A percentile compares a stretch with the other conserved stretches of the same genome.
Evolutionary conservation across 495 filamentous ascomycete species (phyloP).

Genomic region (Penicillium canescens): DNA sequence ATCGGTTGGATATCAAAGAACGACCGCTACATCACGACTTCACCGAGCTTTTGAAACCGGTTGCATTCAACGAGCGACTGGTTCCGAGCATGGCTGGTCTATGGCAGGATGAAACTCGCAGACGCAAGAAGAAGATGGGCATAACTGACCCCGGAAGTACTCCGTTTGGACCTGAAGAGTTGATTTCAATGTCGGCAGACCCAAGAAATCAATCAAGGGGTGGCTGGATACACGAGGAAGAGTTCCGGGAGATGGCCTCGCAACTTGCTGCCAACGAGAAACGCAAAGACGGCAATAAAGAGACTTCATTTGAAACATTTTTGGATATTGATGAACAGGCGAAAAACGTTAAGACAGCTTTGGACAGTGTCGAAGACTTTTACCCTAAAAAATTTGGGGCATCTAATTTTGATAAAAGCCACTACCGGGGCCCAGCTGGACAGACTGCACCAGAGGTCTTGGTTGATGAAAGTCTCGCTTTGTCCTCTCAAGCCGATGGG

Average conservation of each 20-base stretch:
- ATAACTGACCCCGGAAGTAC: constrained; percentile 61
- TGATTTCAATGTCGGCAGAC: constrained; percentile 85
- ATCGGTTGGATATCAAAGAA: constrained; percentile 69
- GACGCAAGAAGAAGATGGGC: constrained; percentile 70
- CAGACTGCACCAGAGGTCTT: constrained; percentile 28
- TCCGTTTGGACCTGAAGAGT: constrained; percentile 74
- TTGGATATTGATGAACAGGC: constrained; percentile 52
- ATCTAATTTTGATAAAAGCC: constrained; percentile 14
- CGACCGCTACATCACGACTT: constrained; percentile 87
- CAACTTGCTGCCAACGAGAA: constrained; percentile 64
- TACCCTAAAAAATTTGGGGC: constrained; percentile 64
- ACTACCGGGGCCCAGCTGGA: constrained; percentile 3
- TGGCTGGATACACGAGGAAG: constrained; percentile 90
- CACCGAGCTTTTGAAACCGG: constrained; percentile 66
- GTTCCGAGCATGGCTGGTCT: constrained; percentile 93
- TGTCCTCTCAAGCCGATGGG: constrained; percentile 37
- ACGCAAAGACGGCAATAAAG: constrained; percentile 42
- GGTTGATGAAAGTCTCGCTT: constrained; percentile 50
- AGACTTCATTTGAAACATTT: constrained; percentile 64
- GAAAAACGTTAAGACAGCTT: constrained; percentile 64
- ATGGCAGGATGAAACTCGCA: constrained; percentile 86
- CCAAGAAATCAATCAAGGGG: constrained; percentile 64
- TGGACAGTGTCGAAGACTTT: constrained; percentile 85
- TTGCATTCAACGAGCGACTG: constrained; percentile 67
- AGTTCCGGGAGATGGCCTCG: constrained; percentile 65